Conservation (phyloP, 1,284 basidiomycete species). For the Apiotrichum sp. region DNA sequence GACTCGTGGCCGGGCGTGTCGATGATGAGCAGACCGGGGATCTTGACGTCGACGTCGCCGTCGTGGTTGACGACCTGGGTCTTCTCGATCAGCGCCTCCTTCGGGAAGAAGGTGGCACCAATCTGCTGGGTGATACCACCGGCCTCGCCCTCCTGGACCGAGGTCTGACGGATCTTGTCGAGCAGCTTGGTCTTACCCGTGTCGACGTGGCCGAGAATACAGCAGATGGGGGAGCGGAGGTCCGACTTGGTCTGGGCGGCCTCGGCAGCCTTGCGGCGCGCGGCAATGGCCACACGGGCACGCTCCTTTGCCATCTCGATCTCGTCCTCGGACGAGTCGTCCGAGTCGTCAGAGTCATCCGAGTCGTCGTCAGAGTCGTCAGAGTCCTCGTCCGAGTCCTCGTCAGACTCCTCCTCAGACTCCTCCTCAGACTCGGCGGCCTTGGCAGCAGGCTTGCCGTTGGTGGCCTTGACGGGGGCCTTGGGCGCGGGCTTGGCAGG, state of each 20-base stretch:
- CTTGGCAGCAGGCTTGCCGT: conserved; percentile 9
- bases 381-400: conserved; percentile 48
- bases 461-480: neutral
- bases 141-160: conserved; percentile 98
- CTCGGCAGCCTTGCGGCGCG: conserved; percentile 78
- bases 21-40: conserved; percentile 93
- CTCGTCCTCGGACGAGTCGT: conserved; percentile 56
- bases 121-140: conserved; percentile 99
- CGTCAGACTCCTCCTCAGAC: conserved; percentile 45
- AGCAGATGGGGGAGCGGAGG: conserved; percentile 94
- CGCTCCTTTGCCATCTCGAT: conserved; percentile 74
- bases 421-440: conserved; percentile 16
- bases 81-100: conserved; percentile 90
- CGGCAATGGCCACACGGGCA: conserved; percentile 71
- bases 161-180: conserved; percentile 99
- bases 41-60: conserved; percentile 82
- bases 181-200: conserved; percentile 98
- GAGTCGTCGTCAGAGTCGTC: conserved; percentile 39
- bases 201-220: conserved; percentile 99
- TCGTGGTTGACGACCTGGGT: conserved; percentile 86
- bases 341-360: conserved; percentile 47
- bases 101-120: conserved; percentile 99
- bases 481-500: conserved; percentile 6
- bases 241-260: conserved; percentile 84
- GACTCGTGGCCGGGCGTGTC: conserved; percentile 99